Evolutionary conservation across 495 filamentous ascomycete species (phyloP), one percentile per base, ranked within the genome.

Genomic region (Daldinia vernicosa): DNA sequence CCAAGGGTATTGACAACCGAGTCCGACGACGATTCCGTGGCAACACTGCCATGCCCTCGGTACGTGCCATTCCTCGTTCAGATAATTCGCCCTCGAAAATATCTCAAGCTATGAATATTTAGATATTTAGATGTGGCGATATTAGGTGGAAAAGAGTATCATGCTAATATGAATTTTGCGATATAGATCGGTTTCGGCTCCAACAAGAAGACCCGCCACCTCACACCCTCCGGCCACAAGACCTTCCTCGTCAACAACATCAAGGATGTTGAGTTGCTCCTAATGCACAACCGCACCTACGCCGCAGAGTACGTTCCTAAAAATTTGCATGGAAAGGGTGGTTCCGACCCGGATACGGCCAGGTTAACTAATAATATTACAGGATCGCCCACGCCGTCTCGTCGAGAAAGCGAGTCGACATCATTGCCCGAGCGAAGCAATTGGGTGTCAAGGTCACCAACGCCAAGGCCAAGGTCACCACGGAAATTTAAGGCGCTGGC

Each of bases 181-280:
- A 67, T 37, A 45, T 77, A 97, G 95, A 99, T 99, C 82, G 95
- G 95, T 74, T 98, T 94, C 82, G 95, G 95, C 74, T 92, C 89
- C 84, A 98, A 99, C 90, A 95, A 91, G 89, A 98, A 97, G 89
- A 99, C 95, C 79, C 89, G 91, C 71, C 94, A 98, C 87, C 90
- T 98, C 89, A 97, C 94, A 90, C 96, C 95, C 80, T 97, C 93
- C 77, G 95, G 95, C 85, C 95, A 98, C 90, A 98, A 98, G 89
- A 94, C 95, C 66, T 99, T 99, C 90, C 90, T 98, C 80, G 95
- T 99, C 84, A 90, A 93, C 88, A 98, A 98, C 89, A 80, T 89
- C 83, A 85, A 89, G 79, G 96, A 98, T 78, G 91, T 99, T 79
- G 95, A 98, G 85, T 90, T 99, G 69, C 92, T 99, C 75, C 89